Base-by-base conservation (phyloP, 192 early-diverging fungal species). In the Mortierella antarctica region DNA sequence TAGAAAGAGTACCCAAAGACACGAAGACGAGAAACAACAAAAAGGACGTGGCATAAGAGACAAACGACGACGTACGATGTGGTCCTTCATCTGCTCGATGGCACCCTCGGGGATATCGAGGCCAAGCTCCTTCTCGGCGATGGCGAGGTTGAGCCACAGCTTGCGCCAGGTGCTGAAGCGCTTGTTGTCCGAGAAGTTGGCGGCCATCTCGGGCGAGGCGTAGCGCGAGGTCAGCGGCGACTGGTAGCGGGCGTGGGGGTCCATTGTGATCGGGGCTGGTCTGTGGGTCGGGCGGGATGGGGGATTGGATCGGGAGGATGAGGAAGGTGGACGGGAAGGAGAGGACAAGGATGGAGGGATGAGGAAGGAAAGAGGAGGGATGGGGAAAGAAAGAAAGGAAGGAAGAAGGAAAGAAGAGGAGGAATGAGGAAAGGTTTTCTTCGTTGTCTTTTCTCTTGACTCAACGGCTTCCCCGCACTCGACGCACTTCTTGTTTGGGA, bases 201-300 rank as follows among this genome's bases (percentile, higher is more conserved):
- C 92, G 1, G 95, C 92, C 96, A 99, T 99, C 87, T 98, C 96
- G 65, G 94, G 89, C 54, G 95, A 96, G 64, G 96, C 96, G 85
- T 99, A 99, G 46, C 98, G 92, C 71, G 95, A 96, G 39, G 97
- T 97, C 84, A 98, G 89, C n/a, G 98, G 98, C 64, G 93, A 94
- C 74, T 93, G 89, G 87, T 99, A 99, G 80, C 93, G 91, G 78
- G 89, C 87, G 88, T 97, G 94, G 31, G 85, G 45, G 54, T 82
- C 76, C 82, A 88, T 88, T 17, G 67, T 48, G 39, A 42, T 41
- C 4, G 20, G 1, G 57, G 15, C 17, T 45, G 49, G n/a, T 62
- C 23, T 73, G 1, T 57, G 5, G 50, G 18, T 10, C 15, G 23
- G 49, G 18, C 5, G 42, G 44, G 44, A 60, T 8, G 39, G 20